Percentiles rank a stretch among this genome's conserved stretches.
phyloP scores from a whole-genome alignment of 1,284 basidiomycete genomes.

The Fomitopsis betulina region DNA sequence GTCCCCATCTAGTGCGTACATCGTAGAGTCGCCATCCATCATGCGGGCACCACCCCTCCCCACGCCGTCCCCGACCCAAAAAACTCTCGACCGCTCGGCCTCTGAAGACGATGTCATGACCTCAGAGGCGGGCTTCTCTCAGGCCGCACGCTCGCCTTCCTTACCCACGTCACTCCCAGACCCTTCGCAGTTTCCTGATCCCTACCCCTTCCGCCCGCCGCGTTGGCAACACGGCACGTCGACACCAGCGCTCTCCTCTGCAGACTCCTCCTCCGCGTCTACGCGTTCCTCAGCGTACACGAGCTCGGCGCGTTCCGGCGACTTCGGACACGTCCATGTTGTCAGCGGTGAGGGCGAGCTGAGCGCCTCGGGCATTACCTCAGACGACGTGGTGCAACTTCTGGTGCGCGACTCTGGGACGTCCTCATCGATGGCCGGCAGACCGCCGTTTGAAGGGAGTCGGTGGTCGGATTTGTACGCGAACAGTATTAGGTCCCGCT shows the following conservation, averaged over 20 bases:
- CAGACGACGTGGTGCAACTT: conserved; percentile 59
- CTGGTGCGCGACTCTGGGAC: conserved; percentile 46
- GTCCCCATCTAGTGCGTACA: conserved; percentile 27
- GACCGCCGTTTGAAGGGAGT: conserved; percentile 42
- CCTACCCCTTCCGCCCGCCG: conserved; percentile 47
- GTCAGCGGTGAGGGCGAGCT: conserved; percentile 56
- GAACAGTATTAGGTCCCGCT: conserved; percentile 56
- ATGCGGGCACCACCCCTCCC: conserved; percentile 15
- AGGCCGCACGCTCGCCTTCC: conserved; percentile 44
- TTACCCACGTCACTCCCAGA: conserved; percentile 46
- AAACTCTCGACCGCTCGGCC: conserved; percentile 18
- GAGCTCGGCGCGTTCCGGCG: conserved; percentile 58
- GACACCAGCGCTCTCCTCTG: conserved; percentile 54
- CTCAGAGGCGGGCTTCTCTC: conserved; percentile 33
- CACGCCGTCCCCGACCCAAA: conserved; percentile 16
- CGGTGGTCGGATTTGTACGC: conserved; percentile 70
- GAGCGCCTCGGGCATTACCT: conserved; percentile 49
- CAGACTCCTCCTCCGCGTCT: conserved; percentile 62
- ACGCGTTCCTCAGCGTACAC: conserved; percentile 76
- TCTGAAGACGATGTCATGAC: conserved; percentile 33
- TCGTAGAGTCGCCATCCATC: conserved; percentile 25
- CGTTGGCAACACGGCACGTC: conserved; percentile 28
- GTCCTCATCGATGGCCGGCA: conserved; percentile 38
- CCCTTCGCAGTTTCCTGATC: conserved; percentile 57
- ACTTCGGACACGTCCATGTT: conserved; percentile 62